phyloP scores from a whole-genome alignment of 176 grass and related monocot genomes.

The Carex parvula region DNA sequence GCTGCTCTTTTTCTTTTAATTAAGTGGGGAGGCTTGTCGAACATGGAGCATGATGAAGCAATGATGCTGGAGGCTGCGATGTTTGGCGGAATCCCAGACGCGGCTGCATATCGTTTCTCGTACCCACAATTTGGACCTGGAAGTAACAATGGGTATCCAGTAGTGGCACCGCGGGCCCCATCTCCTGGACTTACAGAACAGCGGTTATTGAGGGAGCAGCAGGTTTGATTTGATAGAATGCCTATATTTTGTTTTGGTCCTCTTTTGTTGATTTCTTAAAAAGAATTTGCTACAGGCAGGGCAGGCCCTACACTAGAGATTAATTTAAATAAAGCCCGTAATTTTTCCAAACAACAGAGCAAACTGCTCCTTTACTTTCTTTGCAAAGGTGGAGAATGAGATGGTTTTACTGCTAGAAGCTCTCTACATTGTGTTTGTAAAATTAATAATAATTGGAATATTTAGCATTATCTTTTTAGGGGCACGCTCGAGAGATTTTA shows the following conservation, averaged over 20 bases:
- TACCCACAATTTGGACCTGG: constrained; percentile 37
- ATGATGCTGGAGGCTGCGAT: constrained; percentile 98
- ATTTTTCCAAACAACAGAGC: neutral
- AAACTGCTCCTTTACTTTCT: neutral
- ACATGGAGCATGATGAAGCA: constrained; percentile 91
- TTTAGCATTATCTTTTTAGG: neutral
- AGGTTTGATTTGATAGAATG: constrained; percentile 41
- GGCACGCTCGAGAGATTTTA: neutral
- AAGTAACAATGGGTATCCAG: constrained; percentile 32
- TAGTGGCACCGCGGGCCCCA: constrained; percentile 38
- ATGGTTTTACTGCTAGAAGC: neutral
- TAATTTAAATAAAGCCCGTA: neutral
- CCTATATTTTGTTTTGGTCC: neutral
- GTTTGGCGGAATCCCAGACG: constrained; percentile 82
- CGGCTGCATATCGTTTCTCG: constrained; percentile 59
- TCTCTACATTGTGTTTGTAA: neutral
- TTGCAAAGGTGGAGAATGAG: neutral
- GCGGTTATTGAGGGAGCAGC: constrained; percentile 84
- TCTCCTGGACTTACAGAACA: constrained; percentile 74
- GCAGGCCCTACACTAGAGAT: neutral
- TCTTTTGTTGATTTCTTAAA: neutral
- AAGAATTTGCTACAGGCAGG: neutral
- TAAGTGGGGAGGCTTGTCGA: constrained; percentile 96
- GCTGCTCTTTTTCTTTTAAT: constrained; percentile 22
- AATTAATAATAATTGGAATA: neutral